Evolutionary conservation across 352 stramenopile genomes (phyloP).

Genomic region (Phytophthora crassamura): DNA sequence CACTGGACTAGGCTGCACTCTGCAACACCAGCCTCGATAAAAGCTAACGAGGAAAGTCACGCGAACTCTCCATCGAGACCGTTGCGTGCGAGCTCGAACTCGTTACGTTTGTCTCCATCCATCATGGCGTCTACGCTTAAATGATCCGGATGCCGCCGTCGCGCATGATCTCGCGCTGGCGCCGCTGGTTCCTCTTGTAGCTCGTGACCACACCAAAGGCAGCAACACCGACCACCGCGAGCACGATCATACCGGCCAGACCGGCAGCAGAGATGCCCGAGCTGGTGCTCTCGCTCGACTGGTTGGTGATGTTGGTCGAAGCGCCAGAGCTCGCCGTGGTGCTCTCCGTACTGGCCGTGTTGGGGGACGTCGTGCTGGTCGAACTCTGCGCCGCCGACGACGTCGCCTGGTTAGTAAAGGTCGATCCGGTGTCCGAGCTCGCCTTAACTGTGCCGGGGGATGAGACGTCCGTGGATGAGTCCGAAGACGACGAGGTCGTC

Average conservation of each 20-base stretch:
- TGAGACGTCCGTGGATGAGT: constrained; percentile 15
- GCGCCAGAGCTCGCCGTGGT: constrained; percentile 16
- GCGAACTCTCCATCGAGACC: constrained; percentile 22
- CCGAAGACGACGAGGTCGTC: constrained; percentile 18
- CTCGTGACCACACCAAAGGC: constrained; percentile 63
- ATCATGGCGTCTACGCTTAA: constrained; percentile 30
- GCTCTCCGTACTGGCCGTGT: constrained; percentile 15
- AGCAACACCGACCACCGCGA: constrained; percentile 60
- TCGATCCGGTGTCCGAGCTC: constrained; percentile 40
- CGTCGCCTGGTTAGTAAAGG: constrained; percentile 38
- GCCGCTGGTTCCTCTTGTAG: constrained; percentile 82
- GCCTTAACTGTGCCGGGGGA: constrained; percentile 45
- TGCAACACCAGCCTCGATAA: constrained; percentile 15
- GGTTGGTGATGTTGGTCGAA: constrained; percentile 43
- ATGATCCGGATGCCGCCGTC: constrained; percentile 54
- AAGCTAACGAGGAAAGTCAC: background rate
- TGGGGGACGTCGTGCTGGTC: background rate
- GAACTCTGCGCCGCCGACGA: constrained; percentile 5
- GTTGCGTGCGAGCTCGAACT: constrained; percentile 17
- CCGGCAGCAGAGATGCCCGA: constrained; percentile 56
- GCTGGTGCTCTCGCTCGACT: constrained; percentile 39
- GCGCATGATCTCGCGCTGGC: constrained; percentile 82
- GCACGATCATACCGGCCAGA: constrained; percentile 62
- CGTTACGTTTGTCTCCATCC: constrained; percentile 13
- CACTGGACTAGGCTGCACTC: constrained; percentile 25